Conservation (phyloP, 2,329 filamentous ascomycete genomes). For the Monilinia vaccinii-corymbosi region DNA sequence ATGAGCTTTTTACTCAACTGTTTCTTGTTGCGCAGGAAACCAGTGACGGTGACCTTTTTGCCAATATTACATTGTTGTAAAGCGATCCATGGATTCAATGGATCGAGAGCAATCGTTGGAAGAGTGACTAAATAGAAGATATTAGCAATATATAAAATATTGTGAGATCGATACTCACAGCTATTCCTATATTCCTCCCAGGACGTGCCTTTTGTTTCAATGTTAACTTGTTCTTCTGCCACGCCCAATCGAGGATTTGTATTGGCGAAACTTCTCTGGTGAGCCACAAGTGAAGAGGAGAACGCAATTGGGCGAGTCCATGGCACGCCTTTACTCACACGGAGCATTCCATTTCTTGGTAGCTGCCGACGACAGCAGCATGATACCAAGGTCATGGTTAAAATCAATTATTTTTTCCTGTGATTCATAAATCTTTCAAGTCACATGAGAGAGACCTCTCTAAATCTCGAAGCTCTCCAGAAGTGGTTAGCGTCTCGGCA, state of each 20-base stretch:
- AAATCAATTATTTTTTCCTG: background rate
- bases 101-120: conserved; percentile 11
- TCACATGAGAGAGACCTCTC: background rate
- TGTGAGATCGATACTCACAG: conserved; percentile 15
- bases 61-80: conserved; percentile 20
- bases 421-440: background rate
- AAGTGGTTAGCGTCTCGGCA: conserved; percentile 18
- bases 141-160: conserved; percentile 1
- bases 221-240: conserved; percentile 4
- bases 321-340: background rate
- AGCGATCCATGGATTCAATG: conserved; percentile 8
- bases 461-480: conserved; percentile 19
- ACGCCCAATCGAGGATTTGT: background rate
- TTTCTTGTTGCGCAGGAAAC: conserved; percentile 62
- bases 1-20: conserved; percentile 60
- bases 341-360: background rate
- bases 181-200: conserved; percentile 24
- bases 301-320: background rate
- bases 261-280: conserved; percentile 14
- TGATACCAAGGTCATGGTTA: conserved; percentile 19
- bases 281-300: background rate
- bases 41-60: conserved; percentile 47
- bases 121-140: conserved; percentile 11
- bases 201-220: conserved; percentile 7
- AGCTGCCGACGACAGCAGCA: conserved; percentile 10